phyloP scores from a whole-genome alignment of 2,329 filamentous ascomycete genomes.

The Pseudofabraea citricarpa region DNA sequence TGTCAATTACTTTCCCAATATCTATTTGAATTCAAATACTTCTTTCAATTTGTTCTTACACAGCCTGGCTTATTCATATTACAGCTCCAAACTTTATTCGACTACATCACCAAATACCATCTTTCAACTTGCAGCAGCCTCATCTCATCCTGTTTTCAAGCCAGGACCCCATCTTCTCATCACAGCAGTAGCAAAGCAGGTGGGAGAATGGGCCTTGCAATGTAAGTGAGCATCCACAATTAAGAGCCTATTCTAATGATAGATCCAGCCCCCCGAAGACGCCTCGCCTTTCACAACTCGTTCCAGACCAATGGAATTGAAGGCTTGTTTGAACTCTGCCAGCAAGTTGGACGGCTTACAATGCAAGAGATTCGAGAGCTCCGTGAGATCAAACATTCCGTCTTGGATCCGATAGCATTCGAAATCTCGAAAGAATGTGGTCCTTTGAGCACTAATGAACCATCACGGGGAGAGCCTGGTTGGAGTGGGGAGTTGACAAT shows the following conservation, averaged over 20 bases:
- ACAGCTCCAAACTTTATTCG: conserved; percentile 10
- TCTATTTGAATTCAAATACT: too few species aligned
- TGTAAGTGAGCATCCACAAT: neutral
- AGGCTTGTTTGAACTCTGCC: conserved; percentile 25
- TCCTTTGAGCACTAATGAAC: neutral
- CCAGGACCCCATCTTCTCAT: conserved; percentile 32
- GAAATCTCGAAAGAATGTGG: neutral
- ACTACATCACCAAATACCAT: conserved; percentile 22
- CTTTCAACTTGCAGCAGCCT: conserved; percentile 27
- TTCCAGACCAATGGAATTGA: conserved; percentile 26
- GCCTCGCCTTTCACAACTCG: conserved; percentile 13
- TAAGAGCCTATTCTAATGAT: neutral
- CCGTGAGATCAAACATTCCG: conserved; percentile 2
- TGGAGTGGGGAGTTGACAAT: neutral
- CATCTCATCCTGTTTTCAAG: conserved; percentile 30
- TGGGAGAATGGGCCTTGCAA: conserved; percentile 28
- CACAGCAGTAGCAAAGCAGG: conserved; percentile 26
- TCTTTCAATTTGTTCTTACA: too few species aligned
- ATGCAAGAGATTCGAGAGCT: conserved; percentile 25
- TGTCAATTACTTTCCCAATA: too few species aligned
- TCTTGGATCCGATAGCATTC: neutral
- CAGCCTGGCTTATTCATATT: neutral
- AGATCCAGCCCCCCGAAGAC: conserved; percentile 13
- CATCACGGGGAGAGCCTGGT: neutral
- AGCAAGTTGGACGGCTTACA: conserved; percentile 25